These are phyloP conservation scores for Fusarium praegraminearum DNA, from an alignment of 2,329 filamentous ascomycete species.

Conservation along the genomic window DNA sequence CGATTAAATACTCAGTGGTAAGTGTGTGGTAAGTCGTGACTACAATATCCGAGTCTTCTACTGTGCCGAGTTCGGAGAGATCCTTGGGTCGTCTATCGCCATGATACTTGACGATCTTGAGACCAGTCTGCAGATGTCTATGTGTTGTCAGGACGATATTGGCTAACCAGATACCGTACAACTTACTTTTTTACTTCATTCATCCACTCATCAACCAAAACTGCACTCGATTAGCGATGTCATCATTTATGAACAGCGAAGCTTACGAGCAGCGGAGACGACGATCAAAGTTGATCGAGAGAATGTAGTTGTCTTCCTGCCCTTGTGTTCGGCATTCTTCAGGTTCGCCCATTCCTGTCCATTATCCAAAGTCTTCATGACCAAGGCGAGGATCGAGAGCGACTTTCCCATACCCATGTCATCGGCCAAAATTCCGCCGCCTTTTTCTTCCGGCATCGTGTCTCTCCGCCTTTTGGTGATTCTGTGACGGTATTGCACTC, in stretches of 20 bases:
- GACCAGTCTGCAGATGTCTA: background rate
- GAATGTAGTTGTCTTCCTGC: background rate
- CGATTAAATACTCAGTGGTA: constrained; percentile 2
- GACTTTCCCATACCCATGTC: constrained; percentile 29
- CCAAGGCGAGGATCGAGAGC: background rate
- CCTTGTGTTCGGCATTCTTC: constrained; percentile 1
- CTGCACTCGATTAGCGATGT: background rate
- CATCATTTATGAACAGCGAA: fast-evolving
- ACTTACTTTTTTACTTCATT: constrained; percentile 12
- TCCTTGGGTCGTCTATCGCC: background rate
- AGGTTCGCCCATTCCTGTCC: background rate
- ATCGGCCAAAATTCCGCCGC: constrained; percentile 1
- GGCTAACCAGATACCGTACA: fast-evolving
- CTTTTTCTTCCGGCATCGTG: background rate
- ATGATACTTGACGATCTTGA: constrained; percentile 8
- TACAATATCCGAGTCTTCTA: constrained; percentile 5
- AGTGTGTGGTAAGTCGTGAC: constrained; percentile 18
- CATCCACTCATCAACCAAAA: constrained; percentile 20
- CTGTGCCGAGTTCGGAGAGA: fast-evolving
- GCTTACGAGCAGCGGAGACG: constrained; percentile 7
- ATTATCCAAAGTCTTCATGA: constrained; percentile 14
- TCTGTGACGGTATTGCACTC: background rate
- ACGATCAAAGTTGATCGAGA: background rate
- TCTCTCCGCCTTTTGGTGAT: constrained; percentile 10
- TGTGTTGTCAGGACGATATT: fast-evolving